These are phyloP conservation scores for Rhizopus arrhizus DNA, from an alignment of 371 early-diverging fungal species.

Conservation along the genomic window DNA sequence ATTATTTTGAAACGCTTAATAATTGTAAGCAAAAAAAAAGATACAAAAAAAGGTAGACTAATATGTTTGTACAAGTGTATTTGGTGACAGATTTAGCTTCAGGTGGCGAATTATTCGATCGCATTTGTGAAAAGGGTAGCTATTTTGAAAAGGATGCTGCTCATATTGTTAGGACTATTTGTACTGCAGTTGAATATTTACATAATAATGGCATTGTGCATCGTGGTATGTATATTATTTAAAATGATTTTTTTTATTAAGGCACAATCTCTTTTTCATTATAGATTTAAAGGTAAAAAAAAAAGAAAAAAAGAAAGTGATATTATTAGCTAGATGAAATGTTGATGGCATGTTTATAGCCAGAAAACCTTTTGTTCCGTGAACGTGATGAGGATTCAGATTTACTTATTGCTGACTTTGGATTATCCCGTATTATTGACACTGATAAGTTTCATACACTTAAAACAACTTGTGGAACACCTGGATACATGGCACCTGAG, in stretches of 20 bases:
- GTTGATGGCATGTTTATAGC: conserved; percentile 45
- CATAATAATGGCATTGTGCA: conserved; percentile 88
- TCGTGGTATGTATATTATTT: conserved; percentile 66
- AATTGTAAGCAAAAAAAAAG: conserved; percentile 62
- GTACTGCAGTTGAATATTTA: conserved; percentile 79
- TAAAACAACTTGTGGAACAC: conserved; percentile 84
- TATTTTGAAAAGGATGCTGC: conserved; percentile 91
- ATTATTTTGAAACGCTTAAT: conserved; percentile 91
- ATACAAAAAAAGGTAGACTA: not conserved
- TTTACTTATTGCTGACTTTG: conserved; percentile 88
- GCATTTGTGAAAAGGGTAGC: conserved; percentile 78
- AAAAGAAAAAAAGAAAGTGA: too few relatives aligned
- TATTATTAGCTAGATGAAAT: too few relatives aligned
- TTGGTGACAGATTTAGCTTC: conserved; percentile 87
- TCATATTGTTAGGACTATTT: conserved; percentile 72
- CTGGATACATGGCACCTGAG: conserved; percentile 92
- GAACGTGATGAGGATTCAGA: conserved; percentile 70
- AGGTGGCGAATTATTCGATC: conserved; percentile 91
- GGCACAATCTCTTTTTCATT: too few relatives aligned
- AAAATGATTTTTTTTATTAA: conserved; percentile 29
- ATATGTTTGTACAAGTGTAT: conserved; percentile 59
- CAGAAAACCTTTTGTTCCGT: conserved; percentile 86
- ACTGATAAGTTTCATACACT: conserved; percentile 75
- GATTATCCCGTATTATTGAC: conserved; percentile 83
- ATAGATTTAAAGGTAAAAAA: too few relatives aligned